A percentile compares a stretch with the other conserved stretches of the same genome.
Evolutionary conservation across 176 grass and related monocot genomes (phyloP).

Genomic region (Pharus latifolius): DNA sequence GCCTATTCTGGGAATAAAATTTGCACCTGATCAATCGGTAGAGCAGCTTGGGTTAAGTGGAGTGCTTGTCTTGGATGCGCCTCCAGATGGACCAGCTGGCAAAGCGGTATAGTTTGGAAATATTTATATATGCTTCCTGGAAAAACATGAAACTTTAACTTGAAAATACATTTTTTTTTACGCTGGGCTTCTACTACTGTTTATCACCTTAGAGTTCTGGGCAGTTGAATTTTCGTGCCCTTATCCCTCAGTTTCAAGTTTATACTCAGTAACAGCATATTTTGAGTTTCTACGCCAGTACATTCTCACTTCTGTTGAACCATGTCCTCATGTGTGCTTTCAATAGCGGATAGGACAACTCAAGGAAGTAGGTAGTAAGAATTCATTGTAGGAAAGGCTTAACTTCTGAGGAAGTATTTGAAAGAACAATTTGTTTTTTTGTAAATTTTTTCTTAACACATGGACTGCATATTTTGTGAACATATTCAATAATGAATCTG

Average conservation of each 20-base stretch:
- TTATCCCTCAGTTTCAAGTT: background rate
- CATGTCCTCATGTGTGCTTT: background rate
- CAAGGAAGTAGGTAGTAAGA: background rate
- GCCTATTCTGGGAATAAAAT: constrained; percentile 98
- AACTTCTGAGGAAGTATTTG: background rate
- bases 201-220: background rate
- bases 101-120: constrained; percentile 65
- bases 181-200: background rate
- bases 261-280: background rate
- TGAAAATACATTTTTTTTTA: background rate
- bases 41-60: constrained; percentile 96
- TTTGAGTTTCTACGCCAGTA: background rate
- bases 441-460: background rate
- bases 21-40: constrained; percentile 98
- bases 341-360: background rate
- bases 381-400: background rate
- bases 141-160: background rate
- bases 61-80: constrained; percentile 95
- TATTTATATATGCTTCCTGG: background rate
- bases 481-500: too few relatives aligned
- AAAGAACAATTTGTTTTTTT: background rate
- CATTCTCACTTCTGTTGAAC: background rate
- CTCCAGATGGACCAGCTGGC: constrained; percentile 86
- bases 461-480: background rate
- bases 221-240: background rate